Base-by-base conservation (phyloP, 495 filamentous ascomycete genomes). In the Hypoxylon subgilvum region DNA sequence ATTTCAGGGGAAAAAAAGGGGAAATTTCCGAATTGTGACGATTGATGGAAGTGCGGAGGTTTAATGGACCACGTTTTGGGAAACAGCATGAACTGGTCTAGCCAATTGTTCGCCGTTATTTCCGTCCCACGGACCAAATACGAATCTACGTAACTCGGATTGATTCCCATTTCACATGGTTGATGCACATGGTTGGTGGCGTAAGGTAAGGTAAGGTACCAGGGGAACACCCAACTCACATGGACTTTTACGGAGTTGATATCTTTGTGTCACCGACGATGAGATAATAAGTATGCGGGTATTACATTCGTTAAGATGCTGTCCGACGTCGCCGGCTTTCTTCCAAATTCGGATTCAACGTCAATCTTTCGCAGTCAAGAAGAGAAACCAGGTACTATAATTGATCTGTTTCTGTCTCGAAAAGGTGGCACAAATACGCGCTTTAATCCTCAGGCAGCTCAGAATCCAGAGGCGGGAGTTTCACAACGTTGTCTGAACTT, bases 11-110 rank as follows among this genome's bases (percentile, higher is more conserved):
- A 38, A 13, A 13, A 14, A 9, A 14, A 36, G 21, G 7, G 17
- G 51, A n/a, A n/a, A n/a, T n/a, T n/a, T n/a, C n/a, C n/a, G n/a
- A n/a, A n/a, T n/a, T n/a, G n/a, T n/a, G n/a, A n/a, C n/a, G n/a
- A n/a, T n/a, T n/a, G n/a, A n/a, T n/a, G n/a, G n/a, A 61, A 63
- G 44, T 30, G 52, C 22, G 52, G 60, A 63, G 47, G 60, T 57
- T 57, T 57, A 52, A 57, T 63, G 36, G 31, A 32, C 45, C 56
- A 3, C 52, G 40, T 42, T 52, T 63, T 62, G 21, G 34, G 59
- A 48, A 43, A 57, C 38, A 57, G 42, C 30, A 49, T 46, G 43
- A 50, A 50, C 13, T 7, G 6, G 32, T 3, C 31, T 27, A 12
- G 10, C 52, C 42, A 55, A 55, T 47, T 21, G 28, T 16, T 23